Evolutionary conservation across 495 filamentous ascomycete genomes (phyloP).

Genomic region (Annulohypoxylon maeteangense): DNA sequence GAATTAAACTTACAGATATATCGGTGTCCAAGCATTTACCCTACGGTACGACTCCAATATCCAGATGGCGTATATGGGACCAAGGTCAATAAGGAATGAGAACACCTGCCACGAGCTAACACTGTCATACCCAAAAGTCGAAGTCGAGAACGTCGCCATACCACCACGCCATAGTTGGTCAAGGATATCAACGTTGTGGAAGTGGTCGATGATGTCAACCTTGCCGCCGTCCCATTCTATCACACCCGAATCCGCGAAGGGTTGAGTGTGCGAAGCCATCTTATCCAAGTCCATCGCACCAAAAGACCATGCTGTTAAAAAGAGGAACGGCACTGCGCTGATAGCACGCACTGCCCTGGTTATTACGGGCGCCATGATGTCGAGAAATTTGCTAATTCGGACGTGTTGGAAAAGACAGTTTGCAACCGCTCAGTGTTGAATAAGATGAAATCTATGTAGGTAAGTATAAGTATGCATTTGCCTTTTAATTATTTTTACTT

Average conservation of each 20-base stretch:
- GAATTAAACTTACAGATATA: conserved; percentile 17
- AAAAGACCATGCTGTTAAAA: conserved; percentile 19
- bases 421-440: neutral
- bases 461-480: neutral
- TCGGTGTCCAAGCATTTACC: conserved; percentile 8
- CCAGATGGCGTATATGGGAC: conserved; percentile 29
- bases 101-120: conserved; percentile 32
- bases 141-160: conserved; percentile 22
- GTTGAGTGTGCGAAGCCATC: conserved; percentile 1
- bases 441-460: neutral
- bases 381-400: neutral
- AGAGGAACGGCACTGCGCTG: conserved; percentile 21
- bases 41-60: conserved; percentile 31
- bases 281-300: conserved; percentile 24
- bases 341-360: conserved; percentile 10
- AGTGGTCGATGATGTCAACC: conserved; percentile 22
- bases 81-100: conserved; percentile 31
- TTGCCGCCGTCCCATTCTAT: conserved; percentile 35
- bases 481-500: neutral
- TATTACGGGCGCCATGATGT: conserved; percentile 3
- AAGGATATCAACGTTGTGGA: conserved; percentile 21
- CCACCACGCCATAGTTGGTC: conserved; percentile 19
- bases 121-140: conserved; percentile 24
- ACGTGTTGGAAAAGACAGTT: neutral
- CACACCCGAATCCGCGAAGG: conserved; percentile 17